These are phyloP conservation scores for Cyclanthera cordifolia DNA, from an alignment of 306 rosid genomes.

Conservation along the genomic window DNA sequence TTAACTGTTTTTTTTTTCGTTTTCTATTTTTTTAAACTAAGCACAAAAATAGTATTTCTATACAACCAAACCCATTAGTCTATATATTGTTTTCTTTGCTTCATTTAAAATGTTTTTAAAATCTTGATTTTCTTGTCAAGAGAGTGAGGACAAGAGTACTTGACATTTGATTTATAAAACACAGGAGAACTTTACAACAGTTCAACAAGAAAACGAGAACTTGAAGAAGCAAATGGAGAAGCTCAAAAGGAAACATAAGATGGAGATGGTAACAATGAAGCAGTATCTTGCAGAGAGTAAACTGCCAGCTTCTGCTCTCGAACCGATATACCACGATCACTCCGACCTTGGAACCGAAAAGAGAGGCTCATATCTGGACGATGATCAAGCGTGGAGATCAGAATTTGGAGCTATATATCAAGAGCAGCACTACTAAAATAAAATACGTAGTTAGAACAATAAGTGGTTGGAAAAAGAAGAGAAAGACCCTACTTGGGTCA, in stretches of 20 bases:
- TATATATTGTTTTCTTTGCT: too few relatives aligned
- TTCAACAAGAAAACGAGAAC: conserved; percentile 59
- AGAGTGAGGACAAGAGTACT: too few relatives aligned
- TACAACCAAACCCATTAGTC: too few relatives aligned
- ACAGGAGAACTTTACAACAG: conserved; percentile 52
- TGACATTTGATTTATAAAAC: not conserved
- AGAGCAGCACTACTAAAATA: conserved; percentile 55
- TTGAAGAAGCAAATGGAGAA: conserved; percentile 82
- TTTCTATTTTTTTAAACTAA: too few relatives aligned
- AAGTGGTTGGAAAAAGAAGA: too few relatives aligned
- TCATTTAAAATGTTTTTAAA: too few relatives aligned
- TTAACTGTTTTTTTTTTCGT: too few relatives aligned
- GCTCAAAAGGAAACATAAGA: conserved; percentile 77
- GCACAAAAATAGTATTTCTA: too few relatives aligned
- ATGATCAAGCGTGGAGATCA: conserved; percentile 86
- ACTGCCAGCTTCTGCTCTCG: conserved; percentile 74
- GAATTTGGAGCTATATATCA: conserved; percentile 97
- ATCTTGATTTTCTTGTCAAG: too few relatives aligned
- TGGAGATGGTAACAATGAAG: conserved; percentile 85
- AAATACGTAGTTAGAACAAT: not conserved
- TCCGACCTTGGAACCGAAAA: conserved; percentile 25
- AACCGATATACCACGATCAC: conserved; percentile 47
- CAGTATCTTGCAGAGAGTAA: conserved; percentile 85
- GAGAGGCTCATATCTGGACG: conserved; percentile 32
- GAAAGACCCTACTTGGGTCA: conserved; percentile 22